A percentile compares a stretch with the other conserved stretches of the same genome.
Evolutionary conservation across 31 red algal genomes (phyloP).

Genomic region (Odonthalia washingtoniensis): DNA sequence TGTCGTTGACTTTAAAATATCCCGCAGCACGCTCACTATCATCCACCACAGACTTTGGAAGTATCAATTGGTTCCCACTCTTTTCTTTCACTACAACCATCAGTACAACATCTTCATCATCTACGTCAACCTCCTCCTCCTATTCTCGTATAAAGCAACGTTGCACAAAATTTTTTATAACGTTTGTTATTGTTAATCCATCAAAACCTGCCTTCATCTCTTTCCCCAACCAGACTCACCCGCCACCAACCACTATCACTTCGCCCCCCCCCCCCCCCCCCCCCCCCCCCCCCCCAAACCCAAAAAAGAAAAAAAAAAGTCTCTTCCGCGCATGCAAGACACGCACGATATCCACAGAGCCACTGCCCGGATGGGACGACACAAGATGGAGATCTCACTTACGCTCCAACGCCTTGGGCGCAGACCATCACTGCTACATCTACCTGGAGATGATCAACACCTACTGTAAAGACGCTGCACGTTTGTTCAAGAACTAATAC

Average conservation of each 20-base stretch:
- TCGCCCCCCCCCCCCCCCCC: too few relatives aligned
- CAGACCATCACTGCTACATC: constrained; percentile 60
- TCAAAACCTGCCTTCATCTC: too few relatives aligned
- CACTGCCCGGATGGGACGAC: constrained; percentile 72
- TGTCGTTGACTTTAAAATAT: constrained; percentile 1
- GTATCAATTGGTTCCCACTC: too few relatives aligned
- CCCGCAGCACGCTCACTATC: too few relatives aligned
- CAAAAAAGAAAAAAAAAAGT: too few relatives aligned
- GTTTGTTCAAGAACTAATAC: constrained; percentile 50
- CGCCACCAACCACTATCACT: too few relatives aligned
- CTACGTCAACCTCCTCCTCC: not conserved
- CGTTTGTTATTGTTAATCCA: too few relatives aligned
- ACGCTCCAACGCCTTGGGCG: constrained; percentile 63
- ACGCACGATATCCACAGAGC: constrained; percentile 40
- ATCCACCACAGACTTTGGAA: constrained; percentile 13
- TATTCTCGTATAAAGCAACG: too few relatives aligned
- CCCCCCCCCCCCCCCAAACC: too few relatives aligned
- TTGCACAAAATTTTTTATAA: too few relatives aligned
- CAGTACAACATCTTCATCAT: constrained; percentile 12
- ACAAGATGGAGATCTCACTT: constrained; percentile 75
- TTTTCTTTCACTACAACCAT: constrained; percentile 33
- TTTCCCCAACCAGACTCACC: too few relatives aligned
- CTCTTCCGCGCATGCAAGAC: constrained; percentile 56
- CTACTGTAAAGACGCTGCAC: constrained; percentile 67
- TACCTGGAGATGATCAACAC: constrained; percentile 70